A percentile compares a stretch with the other conserved stretches of the same genome.
phyloP scores from a whole-genome alignment of 2,329 filamentous ascomycete genomes.

The Aspergillus fumigatiaffinis region DNA sequence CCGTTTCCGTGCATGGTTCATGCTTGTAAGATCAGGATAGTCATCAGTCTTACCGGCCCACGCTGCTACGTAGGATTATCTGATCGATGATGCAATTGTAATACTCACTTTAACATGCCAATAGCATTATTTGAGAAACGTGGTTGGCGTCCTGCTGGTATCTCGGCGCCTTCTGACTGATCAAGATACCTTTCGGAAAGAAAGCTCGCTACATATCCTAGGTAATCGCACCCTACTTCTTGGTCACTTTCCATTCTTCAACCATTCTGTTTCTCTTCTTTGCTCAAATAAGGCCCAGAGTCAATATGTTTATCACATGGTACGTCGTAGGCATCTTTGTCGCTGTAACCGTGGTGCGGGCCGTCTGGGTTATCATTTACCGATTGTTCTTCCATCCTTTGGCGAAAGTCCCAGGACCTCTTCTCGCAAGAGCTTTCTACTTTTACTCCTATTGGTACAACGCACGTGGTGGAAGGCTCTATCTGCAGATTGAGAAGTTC shows the following conservation, averaged over 20 bases:
- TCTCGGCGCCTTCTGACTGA: not conserved
- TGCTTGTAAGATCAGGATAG: not conserved
- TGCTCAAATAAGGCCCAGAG: not conserved
- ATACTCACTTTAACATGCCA: not conserved
- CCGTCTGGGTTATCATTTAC: slow-evolving; percentile 13
- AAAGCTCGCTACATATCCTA: not conserved
- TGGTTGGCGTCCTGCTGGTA: not conserved
- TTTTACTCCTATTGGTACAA: slow-evolving; percentile 26
- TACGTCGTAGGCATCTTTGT: slow-evolving; percentile 1
- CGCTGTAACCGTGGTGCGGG: slow-evolving; percentile 1
- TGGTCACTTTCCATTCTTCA: not conserved
- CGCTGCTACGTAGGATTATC: no score
- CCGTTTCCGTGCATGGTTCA: not conserved
- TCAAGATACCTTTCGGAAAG: no score
- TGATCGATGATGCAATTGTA: not conserved
- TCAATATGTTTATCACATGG: not conserved
- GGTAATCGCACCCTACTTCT: not conserved
- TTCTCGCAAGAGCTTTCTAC: slow-evolving; percentile 18
- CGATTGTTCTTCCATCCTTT: slow-evolving; percentile 28
- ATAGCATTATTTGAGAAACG: not conserved
- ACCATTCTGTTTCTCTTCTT: not conserved
- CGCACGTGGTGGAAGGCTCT: slow-evolving; percentile 18
- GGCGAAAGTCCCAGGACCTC: slow-evolving; percentile 24
- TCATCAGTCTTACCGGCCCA: not conserved
- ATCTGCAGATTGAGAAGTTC: slow-evolving; percentile 21